Conservation (phyloP, 208 protist species). For the Wallacemonas rigidus region DNA sequence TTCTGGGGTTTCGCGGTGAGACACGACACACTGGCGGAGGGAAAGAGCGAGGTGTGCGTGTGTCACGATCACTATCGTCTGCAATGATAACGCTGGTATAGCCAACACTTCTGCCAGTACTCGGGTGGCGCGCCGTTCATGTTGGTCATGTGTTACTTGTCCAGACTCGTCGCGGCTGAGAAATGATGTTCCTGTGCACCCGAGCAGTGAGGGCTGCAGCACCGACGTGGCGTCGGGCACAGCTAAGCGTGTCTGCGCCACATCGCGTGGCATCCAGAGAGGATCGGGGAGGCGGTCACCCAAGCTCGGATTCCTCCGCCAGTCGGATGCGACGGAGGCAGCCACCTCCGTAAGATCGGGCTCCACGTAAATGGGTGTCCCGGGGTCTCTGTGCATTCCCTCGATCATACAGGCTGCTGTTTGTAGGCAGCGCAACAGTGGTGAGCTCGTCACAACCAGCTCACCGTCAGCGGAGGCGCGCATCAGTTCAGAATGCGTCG, state of each 20-base stretch:
- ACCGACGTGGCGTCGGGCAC: not conserved
- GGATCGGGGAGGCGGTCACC: not conserved
- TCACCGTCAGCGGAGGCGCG: not conserved
- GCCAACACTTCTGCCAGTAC: not conserved
- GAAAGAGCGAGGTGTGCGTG: slow-evolving; percentile 16
- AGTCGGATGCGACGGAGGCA: slow-evolving; percentile 11
- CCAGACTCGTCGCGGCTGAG: not conserved
- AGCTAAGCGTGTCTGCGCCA: not conserved
- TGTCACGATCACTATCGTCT: slow-evolving; percentile 22
- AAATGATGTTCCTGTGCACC: not conserved
- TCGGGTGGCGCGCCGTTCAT: not conserved
- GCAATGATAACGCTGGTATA: not conserved
- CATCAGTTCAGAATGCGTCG: not conserved
- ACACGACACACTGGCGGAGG: not conserved
- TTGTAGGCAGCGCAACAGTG: slow-evolving; percentile 20
- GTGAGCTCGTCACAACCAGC: slow-evolving; percentile 15
- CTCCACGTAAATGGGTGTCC: slow-evolving; percentile 13
- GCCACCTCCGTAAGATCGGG: slow-evolving; percentile 15
- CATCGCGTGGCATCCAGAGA: not conserved
- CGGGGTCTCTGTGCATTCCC: not conserved
- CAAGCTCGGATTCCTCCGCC: slow-evolving; percentile 4
- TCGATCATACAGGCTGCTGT: slow-evolving; percentile 11
- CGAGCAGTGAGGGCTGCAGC: not conserved
- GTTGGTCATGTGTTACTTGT: not conserved
- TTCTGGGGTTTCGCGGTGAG: not conserved